Evolutionary conservation across 2,329 filamentous ascomycete species (phyloP), one percentile per base, ranked within the genome.

Genomic region (Lecanicillium sp.): DNA sequence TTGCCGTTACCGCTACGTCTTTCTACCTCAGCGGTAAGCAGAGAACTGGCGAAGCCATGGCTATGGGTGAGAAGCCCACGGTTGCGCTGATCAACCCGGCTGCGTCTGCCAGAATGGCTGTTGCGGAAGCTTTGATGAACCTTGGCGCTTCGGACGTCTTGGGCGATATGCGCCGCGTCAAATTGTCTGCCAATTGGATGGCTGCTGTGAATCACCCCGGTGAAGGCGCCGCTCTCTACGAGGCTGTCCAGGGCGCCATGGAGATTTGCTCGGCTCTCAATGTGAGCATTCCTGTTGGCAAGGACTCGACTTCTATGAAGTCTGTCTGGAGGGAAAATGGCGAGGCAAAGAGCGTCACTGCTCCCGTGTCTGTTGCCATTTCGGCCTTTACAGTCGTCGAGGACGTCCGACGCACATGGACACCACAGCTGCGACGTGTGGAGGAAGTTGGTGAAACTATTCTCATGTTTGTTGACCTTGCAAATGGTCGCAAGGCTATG

Each of bases 221-320:
- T 33, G 92, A 98, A 62, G 89, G 87, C 29, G 89, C 90, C 29
- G 87, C 83, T 13, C 72, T 96, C 22, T 96, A 95, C 54, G 87
- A 95, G 60, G 92, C 89, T 20, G 92, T 95, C 3, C 77, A 94
- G 56, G 88, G 90, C 42, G 89, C 89, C 35, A 83, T 95, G 77
- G 84, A 94, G 34, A 70, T 98, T 8, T 98, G 92, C 62, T 88
- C 88, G 2, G 73, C 84, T 51, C 72, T 96, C n/a, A 87, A 85
- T 25, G 79, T 98, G 44, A 87, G 84, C 41, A 96, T 98, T 43
- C 92, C 92, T 4, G 92, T 96, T 8, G 92, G 92, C 40, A 96
- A 98, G 64, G 92, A 98, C 60, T 96, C 90, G 0, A 95, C 94
- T 62, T 95, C 89, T 3, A 96, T 98, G 92, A 95, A 95, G 70